phyloP scores from a whole-genome alignment of 805 yeast species.

The Saturnispora dispora region DNA sequence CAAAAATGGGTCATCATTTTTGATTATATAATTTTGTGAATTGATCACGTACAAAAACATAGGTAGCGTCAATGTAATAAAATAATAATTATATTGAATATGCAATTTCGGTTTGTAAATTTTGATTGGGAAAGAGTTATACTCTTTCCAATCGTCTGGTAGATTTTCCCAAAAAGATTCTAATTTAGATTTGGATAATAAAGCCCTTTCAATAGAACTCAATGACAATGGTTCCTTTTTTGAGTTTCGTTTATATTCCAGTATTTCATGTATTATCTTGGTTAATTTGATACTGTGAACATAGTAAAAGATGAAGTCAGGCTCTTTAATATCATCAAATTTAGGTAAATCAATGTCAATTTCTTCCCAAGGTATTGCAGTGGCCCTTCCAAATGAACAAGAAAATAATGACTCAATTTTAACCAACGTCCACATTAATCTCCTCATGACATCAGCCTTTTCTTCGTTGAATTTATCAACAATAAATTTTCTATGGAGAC shows the following conservation, averaged over 20 bases:
- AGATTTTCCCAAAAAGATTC: slow-evolving; percentile 29
- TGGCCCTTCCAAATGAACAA: slow-evolving; percentile 38
- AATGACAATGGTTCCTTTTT: slow-evolving; percentile 33
- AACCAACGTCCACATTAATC: slow-evolving; percentile 38
- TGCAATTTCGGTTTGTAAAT: slow-evolving; percentile 36
- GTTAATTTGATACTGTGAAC: slow-evolving; percentile 29
- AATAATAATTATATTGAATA: slow-evolving; percentile 33
- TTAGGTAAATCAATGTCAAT: slow-evolving; percentile 34
- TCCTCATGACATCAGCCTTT: slow-evolving; percentile 32
- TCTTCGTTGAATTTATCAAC: slow-evolving; percentile 27
- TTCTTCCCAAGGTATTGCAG: slow-evolving; percentile 36
- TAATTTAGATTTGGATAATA: slow-evolving; percentile 29
- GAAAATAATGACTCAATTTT: slow-evolving; percentile 34
- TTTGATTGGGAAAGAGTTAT: slow-evolving; percentile 25
- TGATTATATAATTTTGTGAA: slow-evolving; percentile 28
- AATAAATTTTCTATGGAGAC: slow-evolving; percentile 34
- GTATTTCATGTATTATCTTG: slow-evolving; percentile 31
- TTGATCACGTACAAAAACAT: slow-evolving; percentile 33
- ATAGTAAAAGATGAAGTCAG: slow-evolving; percentile 26
- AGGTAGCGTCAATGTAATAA: slow-evolving; percentile 35
- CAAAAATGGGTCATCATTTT: slow-evolving; percentile 35
- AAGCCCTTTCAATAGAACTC: slow-evolving; percentile 32
- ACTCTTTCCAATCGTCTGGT: slow-evolving; percentile 26
- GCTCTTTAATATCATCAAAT: slow-evolving; percentile 24
- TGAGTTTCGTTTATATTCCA: slow-evolving; percentile 30